Conservation (phyloP, 768 basidiomycete genomes). For the Mycena rebaudengoi region DNA sequence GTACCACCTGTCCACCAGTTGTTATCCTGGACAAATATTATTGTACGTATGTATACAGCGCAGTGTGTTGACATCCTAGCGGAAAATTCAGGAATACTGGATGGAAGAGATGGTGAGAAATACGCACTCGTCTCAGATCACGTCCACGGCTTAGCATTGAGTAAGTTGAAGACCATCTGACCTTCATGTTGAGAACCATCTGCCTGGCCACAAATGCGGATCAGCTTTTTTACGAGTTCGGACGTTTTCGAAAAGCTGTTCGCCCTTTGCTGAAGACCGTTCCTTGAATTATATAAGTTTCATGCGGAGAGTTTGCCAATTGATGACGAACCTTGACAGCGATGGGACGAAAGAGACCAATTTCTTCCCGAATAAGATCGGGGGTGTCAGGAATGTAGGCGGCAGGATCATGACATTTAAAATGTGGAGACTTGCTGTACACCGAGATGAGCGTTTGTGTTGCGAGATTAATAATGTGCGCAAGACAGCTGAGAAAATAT, state of each 20-base stretch:
- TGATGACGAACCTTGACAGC: constrained; percentile 18
- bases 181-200: constrained; percentile 39
- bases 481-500: constrained; percentile 32
- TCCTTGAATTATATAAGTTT: constrained; percentile 20
- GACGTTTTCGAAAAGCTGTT: constrained; percentile 29
- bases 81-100: too few relatives aligned
- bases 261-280: constrained; percentile 36
- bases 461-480: constrained; percentile 44
- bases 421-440: constrained; percentile 34
- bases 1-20: too few relatives aligned
- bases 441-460: constrained; percentile 37
- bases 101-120: too few relatives aligned
- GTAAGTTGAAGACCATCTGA: constrained; percentile 44
- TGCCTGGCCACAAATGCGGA: not conserved
- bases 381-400: not conserved
- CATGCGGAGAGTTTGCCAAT: not conserved
- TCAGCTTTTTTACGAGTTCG: constrained; percentile 7
- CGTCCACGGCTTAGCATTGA: constrained; percentile 31
- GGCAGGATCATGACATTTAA: constrained; percentile 27
- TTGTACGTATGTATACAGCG: too few relatives aligned
- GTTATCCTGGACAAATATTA: too few relatives aligned
- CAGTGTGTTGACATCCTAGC: too few relatives aligned
- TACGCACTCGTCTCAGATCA: constrained; percentile 15
- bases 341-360: constrained; percentile 37
- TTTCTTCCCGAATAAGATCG: constrained; percentile 26